Percentiles rank a stretch among this genome's conserved stretches.
These are phyloP conservation scores for Boletus calvinii DNA, from an alignment of 1,284 basidiomycete genomes.

Conservation along the genomic window DNA sequence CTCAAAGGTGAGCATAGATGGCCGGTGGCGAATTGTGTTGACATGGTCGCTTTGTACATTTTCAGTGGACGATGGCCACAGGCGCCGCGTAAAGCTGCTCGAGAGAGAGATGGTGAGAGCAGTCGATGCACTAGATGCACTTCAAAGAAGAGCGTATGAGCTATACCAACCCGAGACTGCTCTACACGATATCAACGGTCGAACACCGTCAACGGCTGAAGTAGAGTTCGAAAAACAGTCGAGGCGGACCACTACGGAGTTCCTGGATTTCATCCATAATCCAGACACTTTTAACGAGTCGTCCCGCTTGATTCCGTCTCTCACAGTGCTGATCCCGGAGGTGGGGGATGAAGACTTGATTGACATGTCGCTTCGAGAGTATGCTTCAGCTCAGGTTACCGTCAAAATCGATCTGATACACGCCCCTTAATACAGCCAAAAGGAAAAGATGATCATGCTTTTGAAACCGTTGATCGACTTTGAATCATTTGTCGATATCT, in stretches of 20 bases:
- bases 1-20: constrained; percentile 23
- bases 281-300: not conserved
- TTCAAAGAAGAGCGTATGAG: constrained; percentile 23
- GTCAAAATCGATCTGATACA: not conserved
- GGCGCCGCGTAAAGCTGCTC: constrained; percentile 31
- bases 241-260: constrained; percentile 11
- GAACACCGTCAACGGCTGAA: not conserved
- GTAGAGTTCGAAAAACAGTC: not conserved
- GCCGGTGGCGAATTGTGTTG: not conserved
- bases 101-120: constrained; percentile 30
- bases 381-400: not conserved
- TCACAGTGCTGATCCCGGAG: not conserved
- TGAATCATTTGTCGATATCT: not conserved
- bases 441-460: not conserved
- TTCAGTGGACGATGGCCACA: constrained; percentile 33
- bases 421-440: constrained; percentile 1
- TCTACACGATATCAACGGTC: not conserved
- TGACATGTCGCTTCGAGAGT: constrained; percentile 23
- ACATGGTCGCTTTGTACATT: not conserved
- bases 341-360: constrained; percentile 30
- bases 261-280: constrained; percentile 12
- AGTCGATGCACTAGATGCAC: constrained; percentile 23
- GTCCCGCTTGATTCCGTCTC: not conserved
- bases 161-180: constrained; percentile 11
- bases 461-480: constrained; percentile 8